A percentile compares a stretch with the other conserved stretches of the same genome.
Conservation (phyloP, 1,284 basidiomycete species). For the Tremellales sp. region DNA sequence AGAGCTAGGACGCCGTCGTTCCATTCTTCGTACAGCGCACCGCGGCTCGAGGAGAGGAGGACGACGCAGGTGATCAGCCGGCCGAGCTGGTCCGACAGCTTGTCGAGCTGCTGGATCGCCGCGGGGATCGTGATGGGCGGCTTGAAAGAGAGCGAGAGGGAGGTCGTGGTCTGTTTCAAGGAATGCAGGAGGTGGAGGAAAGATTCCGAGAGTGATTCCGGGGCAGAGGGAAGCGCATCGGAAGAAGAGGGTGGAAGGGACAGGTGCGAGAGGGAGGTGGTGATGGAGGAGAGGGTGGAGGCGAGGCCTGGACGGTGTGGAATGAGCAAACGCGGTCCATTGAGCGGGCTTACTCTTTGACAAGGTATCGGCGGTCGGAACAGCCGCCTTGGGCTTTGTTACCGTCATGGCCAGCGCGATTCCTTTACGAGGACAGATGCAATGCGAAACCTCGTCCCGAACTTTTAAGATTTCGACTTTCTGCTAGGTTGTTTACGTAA, state of each 20-base stretch:
- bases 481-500: too few species aligned
- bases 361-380: too few species aligned
- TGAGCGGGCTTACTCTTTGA: too few species aligned
- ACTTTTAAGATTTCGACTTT: too few species aligned
- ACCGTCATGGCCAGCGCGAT: too few species aligned
- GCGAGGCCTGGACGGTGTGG: too few species aligned
- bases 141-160: conserved; percentile 38
- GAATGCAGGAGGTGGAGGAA: conserved; percentile 21
- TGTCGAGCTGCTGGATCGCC: conserved; percentile 31
- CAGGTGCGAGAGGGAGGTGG: too few species aligned
- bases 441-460: too few species aligned
- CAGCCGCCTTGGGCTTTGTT: too few species aligned
- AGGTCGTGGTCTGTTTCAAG: conserved; percentile 28
- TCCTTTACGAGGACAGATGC: too few species aligned
- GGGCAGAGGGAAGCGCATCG: conserved; percentile 12
- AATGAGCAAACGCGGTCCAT: too few species aligned
- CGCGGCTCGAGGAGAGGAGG: conserved; percentile 11
- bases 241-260: not conserved
- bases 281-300: too few species aligned
- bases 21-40: conserved; percentile 33
- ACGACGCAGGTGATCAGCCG: conserved; percentile 32
- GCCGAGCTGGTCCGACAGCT: conserved; percentile 29
- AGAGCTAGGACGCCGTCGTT: conserved; percentile 22
- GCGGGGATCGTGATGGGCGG: conserved; percentile 37
- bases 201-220: conserved; percentile 24